Conservation (phyloP, 345 rosid species). For the Jatropha curcas region DNA sequence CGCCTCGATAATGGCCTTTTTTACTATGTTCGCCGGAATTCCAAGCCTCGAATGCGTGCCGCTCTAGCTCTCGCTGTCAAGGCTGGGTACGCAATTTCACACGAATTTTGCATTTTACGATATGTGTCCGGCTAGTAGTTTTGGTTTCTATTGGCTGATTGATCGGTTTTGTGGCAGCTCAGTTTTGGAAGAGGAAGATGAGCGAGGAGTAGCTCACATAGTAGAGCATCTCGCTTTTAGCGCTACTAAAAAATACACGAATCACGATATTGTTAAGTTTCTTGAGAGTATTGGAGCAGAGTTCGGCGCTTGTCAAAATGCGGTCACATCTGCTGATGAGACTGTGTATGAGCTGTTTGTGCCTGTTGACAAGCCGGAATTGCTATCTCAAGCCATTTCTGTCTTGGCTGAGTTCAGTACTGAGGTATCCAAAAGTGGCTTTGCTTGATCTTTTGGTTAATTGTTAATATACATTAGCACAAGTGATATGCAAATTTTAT, state of each 20-base stretch:
- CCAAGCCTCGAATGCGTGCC: constrained; percentile 89
- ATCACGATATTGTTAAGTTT: constrained; percentile 89
- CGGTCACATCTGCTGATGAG: constrained; percentile 84
- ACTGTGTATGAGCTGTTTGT: constrained; percentile 87
- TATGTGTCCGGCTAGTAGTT: not conserved
- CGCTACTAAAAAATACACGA: constrained; percentile 75
- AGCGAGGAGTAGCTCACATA: constrained; percentile 94
- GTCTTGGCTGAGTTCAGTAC: constrained; percentile 85
- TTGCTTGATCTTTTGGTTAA: not conserved
- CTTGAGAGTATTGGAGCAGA: constrained; percentile 94
- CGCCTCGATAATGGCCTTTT: constrained; percentile 78
- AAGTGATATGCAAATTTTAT: constrained; percentile 6
- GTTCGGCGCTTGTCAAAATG: constrained; percentile 97
- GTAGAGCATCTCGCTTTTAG: constrained; percentile 96
- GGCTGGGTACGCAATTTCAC: constrained; percentile 53
- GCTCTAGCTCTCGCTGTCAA: constrained; percentile 85
- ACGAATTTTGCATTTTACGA: not conserved
- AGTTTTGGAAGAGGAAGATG: constrained; percentile 94
- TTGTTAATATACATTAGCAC: constrained; percentile 3
- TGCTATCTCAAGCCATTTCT: constrained; percentile 78
- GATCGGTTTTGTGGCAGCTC: constrained; percentile 71
- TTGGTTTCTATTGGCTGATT: constrained; percentile 34
- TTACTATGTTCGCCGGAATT: constrained; percentile 82
- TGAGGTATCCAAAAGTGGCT: constrained; percentile 46
- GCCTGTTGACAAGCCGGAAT: constrained; percentile 80